These are phyloP conservation scores for Trichophyton verrucosum DNA, from an alignment of 2,329 filamentous ascomycete genomes.

Conservation along the genomic window DNA sequence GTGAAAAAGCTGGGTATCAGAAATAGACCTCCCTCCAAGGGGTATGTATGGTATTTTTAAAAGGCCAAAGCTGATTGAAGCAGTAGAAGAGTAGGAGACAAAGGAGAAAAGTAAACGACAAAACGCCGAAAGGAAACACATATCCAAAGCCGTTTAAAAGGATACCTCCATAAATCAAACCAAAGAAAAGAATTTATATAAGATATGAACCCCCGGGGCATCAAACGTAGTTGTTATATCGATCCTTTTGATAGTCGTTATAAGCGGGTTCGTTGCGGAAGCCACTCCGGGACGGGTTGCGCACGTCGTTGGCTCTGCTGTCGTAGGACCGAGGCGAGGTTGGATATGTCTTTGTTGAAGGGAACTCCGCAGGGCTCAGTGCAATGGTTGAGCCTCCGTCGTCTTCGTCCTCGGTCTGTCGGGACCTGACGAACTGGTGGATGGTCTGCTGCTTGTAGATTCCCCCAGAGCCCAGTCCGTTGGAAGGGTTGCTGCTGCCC, in stretches of 20 bases:
- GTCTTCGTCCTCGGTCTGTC: conserved; percentile 1
- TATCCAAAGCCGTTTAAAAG: background rate
- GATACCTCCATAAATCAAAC: background rate
- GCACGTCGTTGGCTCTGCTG: background rate
- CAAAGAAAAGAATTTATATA: background rate
- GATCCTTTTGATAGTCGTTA: background rate
- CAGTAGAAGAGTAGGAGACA: too few species aligned
- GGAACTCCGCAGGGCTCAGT: background rate
- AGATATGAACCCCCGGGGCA: background rate
- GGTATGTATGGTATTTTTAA: background rate
- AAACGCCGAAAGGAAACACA: background rate
- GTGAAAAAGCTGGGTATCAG: background rate
- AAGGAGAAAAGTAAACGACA: background rate
- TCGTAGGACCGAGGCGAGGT: background rate
- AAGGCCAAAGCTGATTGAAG: background rate
- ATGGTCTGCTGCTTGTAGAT: conserved; percentile 10
- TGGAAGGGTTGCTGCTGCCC: background rate
- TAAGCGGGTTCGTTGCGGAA: background rate
- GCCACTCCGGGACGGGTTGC: background rate
- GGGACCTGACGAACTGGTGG: conserved; percentile 5
- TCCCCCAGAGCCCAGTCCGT: background rate
- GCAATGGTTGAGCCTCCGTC: background rate
- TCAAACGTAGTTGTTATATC: background rate
- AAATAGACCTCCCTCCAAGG: background rate
- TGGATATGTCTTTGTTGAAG: background rate